Percentiles rank a stretch among this genome's conserved stretches.
Conservation (phyloP, 257 asterid species). For the Ajuga chamaepitys region DNA sequence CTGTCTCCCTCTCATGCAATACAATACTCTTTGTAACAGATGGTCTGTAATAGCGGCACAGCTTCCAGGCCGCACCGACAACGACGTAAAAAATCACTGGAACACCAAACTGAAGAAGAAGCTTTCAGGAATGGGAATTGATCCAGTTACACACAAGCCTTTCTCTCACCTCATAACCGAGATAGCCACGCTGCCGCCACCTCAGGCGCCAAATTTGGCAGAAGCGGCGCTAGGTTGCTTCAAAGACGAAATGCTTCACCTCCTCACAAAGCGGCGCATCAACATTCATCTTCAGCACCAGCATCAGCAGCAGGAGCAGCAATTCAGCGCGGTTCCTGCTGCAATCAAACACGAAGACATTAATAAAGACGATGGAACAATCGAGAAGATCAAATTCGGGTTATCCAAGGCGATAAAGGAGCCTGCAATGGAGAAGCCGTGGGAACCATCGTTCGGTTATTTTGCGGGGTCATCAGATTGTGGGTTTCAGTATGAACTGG, state of each 20-base stretch:
- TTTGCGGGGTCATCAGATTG: conserved; percentile 28
- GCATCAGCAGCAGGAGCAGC: background rate
- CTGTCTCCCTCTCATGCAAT: background rate
- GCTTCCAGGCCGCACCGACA: conserved; percentile 90
- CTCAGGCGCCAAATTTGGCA: conserved; percentile 82
- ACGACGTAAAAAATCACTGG: conserved; percentile 94
- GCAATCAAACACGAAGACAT: conserved; percentile 36
- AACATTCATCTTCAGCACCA: conserved; percentile 67
- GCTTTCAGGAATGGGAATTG: conserved; percentile 94
- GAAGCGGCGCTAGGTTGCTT: conserved; percentile 95
- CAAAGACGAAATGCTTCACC: conserved; percentile 97
- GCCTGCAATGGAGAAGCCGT: conserved; percentile 29
- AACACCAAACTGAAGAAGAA: conserved; percentile 91
- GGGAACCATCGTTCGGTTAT: conserved; percentile 22
- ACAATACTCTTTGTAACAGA: conserved; percentile 21
- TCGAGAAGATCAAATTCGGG: conserved; percentile 49
- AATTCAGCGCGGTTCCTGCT: conserved; percentile 4
- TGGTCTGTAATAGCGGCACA: conserved; percentile 95
- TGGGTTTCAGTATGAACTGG: conserved; percentile 43
- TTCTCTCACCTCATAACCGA: conserved; percentile 83
- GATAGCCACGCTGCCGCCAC: conserved; percentile 86
- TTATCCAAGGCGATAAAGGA: conserved; percentile 57
- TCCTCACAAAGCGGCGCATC: conserved; percentile 72
- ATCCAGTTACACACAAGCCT: conserved; percentile 95
- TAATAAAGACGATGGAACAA: conserved; percentile 36